Evolutionary conservation across 2,329 filamentous ascomycete species (phyloP), one percentile per base, ranked within the genome.

Genomic region (Penicillium polonicum): DNA sequence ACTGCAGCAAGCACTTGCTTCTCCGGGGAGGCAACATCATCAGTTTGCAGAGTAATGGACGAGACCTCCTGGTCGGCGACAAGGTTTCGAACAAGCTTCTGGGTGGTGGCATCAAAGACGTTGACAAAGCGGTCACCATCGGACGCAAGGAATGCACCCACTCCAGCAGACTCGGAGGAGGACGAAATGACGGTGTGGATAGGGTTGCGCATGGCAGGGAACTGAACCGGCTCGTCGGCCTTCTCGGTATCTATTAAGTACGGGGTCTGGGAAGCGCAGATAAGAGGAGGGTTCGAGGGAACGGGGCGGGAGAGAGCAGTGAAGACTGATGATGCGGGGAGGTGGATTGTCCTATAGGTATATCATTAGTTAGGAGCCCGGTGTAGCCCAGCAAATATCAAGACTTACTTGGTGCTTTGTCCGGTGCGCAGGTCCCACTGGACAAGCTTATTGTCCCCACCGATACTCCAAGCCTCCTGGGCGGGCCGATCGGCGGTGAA

Each of bases 381-480:
- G 58, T 48, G 38, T 21, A 51, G 23, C n/a, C 19, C 6, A 63
- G 46, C 25, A 48, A 43, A 21, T 48, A 45, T 17, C 17, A n/a
- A 39, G 17, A 33, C 66, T 60, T 72, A 82, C 80, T 76, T 75
- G 56, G 76, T 70, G 49, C 70, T 73, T 60, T 75, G 70, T 55
- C 76, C 74, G 23, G 72, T 78, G 61, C 67, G 71, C 55, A 82
- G 65, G 70, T 82, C 78, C 80, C 80, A 83, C 62, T 82, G 79
- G 23, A 82, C 75, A 48, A 82, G 72, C 64, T 78, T 82, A 59
- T 78, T 79, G 68, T 83, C 80, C 49, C 77, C 78, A 48, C 80
- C 80, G 57, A 82, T 77, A 74, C 80, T 82, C 80, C 80, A 83
- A n/a, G 74, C 80, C 61, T 79, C 77, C 23, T 72, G 66, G 52